Base-by-base conservation (phyloP, 2,329 filamentous ascomycete genomes). In the Rhinocladiella similis region DNA sequence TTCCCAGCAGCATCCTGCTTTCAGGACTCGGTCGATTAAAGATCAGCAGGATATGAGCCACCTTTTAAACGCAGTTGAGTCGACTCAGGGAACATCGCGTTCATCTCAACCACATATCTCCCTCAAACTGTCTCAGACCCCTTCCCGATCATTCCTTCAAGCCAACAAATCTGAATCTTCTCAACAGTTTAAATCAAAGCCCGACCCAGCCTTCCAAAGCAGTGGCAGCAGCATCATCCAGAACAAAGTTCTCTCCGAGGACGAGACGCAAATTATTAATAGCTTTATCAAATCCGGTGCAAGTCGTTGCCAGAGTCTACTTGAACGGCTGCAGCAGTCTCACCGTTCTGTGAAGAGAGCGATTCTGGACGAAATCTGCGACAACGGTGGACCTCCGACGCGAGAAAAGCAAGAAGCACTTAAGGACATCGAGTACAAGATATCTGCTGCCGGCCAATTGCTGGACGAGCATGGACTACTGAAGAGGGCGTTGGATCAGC, bases 371-470 rank as follows among this genome's bases (percentile, higher is more conserved):
- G 53, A 57, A 13, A 56, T 63, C 19, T 64, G 64, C 41, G 56
- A 59, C 16, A 61, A 63, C 5, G 59, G 53, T 33, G 59, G 29
- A 12, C 29, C 29, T 3, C 29, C 56, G 12, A 59, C 66, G 27
- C 42, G 45, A 1, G 49, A 63, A 22, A 25, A 56, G 6, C 60
- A 58, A 27, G 55, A 63, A 16, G 46, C 38, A 25, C 41, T 50
- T 19, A 59, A 72, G 50, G 54, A 53, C 13, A 66, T 76, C 19
- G 69, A 68, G 14, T 58, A 63, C 27, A 72, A 68, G 54, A 73
- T 77, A 19, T 67, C 72, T 46, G 70, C 73, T 5, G 68, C 77
- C 18, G 50, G 45, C 20, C 51, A 59, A 29, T 42, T 63, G 29
- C 67, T 68, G 33, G 62, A 68, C 33, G 58, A 66, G 46, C 69